These are phyloP conservation scores for Dioszegia crocea DNA, from an alignment of 768 basidiomycete genomes.

Conservation along the genomic window DNA sequence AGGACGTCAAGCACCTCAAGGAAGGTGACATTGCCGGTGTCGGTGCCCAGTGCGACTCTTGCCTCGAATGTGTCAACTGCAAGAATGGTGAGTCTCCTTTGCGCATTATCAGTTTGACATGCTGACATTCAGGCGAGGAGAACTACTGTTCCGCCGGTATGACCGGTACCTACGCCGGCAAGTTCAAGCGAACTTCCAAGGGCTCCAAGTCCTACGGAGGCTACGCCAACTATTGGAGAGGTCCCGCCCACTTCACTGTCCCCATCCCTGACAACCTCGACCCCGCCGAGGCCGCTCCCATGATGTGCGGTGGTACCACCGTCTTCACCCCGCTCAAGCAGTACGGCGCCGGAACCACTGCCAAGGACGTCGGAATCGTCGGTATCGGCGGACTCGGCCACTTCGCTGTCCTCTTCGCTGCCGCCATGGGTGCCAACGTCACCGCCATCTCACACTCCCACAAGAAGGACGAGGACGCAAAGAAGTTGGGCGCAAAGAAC, in stretches of 20 bases:
- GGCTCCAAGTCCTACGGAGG: constrained; percentile 41
- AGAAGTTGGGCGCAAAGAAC: constrained; percentile 59
- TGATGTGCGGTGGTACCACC: constrained; percentile 45
- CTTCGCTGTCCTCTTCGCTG: constrained; percentile 51
- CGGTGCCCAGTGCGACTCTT: constrained; percentile 57
- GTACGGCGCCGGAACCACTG: constrained; percentile 40
- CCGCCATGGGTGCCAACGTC: constrained; percentile 60
- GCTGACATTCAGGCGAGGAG: constrained; percentile 20
- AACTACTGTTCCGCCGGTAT: constrained; percentile 24
- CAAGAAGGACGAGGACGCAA: constrained; percentile 58
- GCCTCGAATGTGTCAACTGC: constrained; percentile 56
- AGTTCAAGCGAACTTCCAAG: constrained; percentile 28
- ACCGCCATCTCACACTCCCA: constrained; percentile 60
- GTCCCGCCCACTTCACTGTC: constrained; percentile 56
- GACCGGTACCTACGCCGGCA: constrained; percentile 39
- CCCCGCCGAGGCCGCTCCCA: constrained; percentile 49
- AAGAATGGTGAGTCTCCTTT: constrained; percentile 45
- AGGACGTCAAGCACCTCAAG: constrained; percentile 57
- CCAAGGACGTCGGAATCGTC: constrained; percentile 45
- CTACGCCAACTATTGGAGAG: constrained; percentile 45
- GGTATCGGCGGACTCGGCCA: constrained; percentile 39
- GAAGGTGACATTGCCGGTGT: constrained; percentile 60
- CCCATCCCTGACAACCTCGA: constrained; percentile 64
- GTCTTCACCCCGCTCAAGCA: constrained; percentile 38
- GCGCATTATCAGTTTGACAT: not conserved